A percentile compares a stretch with the other conserved stretches of the same genome.
Conservation (phyloP, 208 protist genomes). For the Leishmania mexicana region DNA sequence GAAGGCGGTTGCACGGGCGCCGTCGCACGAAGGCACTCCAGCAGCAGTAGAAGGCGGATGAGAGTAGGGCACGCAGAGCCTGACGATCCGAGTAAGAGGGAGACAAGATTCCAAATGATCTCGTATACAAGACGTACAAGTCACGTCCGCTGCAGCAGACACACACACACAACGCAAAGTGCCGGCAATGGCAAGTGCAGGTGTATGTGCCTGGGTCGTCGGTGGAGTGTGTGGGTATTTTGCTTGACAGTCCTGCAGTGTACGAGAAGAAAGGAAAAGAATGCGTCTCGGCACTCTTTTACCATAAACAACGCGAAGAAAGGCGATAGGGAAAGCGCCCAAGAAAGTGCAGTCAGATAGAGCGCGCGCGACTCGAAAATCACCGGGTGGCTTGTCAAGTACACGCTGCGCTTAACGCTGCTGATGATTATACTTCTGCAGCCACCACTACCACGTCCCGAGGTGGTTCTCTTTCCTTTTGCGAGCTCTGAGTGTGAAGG, state of each 20-base stretch:
- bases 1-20: not conserved
- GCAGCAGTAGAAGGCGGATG: not conserved
- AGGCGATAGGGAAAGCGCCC: not conserved
- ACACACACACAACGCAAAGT: not conserved
- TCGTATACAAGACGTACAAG: not conserved
- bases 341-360: not conserved
- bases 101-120: not conserved
- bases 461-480: not conserved
- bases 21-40: not conserved
- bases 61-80: not conserved
- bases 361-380: not conserved
- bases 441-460: not conserved
- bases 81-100: not conserved
- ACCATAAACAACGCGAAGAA: not conserved
- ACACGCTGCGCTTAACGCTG: not conserved
- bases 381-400: not conserved
- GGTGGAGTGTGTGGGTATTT: not conserved
- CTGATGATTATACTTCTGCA: not conserved
- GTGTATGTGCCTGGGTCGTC: not conserved
- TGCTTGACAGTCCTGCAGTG: not conserved
- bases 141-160: not conserved
- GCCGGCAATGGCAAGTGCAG: not conserved
- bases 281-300: not conserved
- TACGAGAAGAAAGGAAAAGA: not conserved
- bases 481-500: slow-evolving; percentile 8